Base-by-base conservation (phyloP, 2,329 filamentous ascomycete species). In the Penicillium sp. region DNA sequence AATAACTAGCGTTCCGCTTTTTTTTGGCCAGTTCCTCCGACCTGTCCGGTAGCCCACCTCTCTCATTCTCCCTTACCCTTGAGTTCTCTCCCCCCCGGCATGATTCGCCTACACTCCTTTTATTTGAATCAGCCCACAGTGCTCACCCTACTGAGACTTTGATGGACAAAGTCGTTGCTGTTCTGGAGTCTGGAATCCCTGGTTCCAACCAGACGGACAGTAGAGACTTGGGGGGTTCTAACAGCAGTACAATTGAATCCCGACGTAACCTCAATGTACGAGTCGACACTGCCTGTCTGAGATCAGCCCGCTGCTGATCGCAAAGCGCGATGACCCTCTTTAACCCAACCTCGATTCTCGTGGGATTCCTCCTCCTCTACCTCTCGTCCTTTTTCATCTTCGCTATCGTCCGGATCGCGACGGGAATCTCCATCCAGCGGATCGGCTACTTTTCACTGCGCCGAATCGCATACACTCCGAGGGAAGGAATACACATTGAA, bases 361-460 rank as follows among this genome's bases (percentile, higher is more conserved):
- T 93, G 72, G 81, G 96, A 66, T 69, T 92, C 72, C 86, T 97
- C 66, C 83, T 97, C 62, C 79, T 90, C 60, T 99, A 97, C 78
- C 84, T 99, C 43, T 89, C 86, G 60, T 92, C 93, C 60, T 99
- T 99, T 71, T 87, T 99, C 58, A 75, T 97, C 57, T 96, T 99
- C 74, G 94, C 94, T 68, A 84, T 97, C 66, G 78, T 99, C 61
- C 91, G 94, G 64, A 92, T 97, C 66, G 81, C 93, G 59, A 97
- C 93, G 35, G 94, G 94, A 59, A 81, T 99, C 55, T 99, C 94
- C 6, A 96, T 99, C 63, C 95, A 99, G 76, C 87, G 94, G 65
- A 85, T 99, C 65, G 94, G 94, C 61, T 96, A 95, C 73, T 87
- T 95, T 64, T 96, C 94, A 35, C 81, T 99, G 64, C 88, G 93